Base-by-base conservation (phyloP, 2,329 filamentous ascomycete species). In the Lachnellula arida region DNA sequence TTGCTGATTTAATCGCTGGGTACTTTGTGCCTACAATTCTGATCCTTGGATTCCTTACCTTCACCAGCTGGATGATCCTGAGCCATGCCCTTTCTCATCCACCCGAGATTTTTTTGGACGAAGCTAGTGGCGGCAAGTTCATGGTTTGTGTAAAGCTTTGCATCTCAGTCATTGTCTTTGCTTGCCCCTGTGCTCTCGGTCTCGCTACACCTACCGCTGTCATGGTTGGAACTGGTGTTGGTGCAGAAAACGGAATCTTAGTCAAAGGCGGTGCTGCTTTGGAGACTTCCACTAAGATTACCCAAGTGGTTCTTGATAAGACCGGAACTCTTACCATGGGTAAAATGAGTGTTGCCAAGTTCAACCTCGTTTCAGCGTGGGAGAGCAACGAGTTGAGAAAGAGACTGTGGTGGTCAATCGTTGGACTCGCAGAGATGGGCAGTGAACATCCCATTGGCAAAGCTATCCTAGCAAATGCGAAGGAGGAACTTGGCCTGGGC, bases 131-230 rank as follows among this genome's bases (percentile, higher is more conserved):
- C 59, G 94, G 94, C 54, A 93, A 90, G 70, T 78, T 97, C 60
- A 97, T 99, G 89, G 90, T 97, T 2, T 99, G 94, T 70, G 78
- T 97, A 61, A 95, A 97, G 76, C 85, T 99, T 15, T 97, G 94
- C 74, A 99, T 99, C 65, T 96, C 94, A 0, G 94, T 99, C 63
- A 96, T 99, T 68, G 94, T 97, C 19, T 97, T 99, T 71, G 94
- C 94, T 4, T 99, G 94, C 69, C 94, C 94, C 17, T 99, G 94
- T 69, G 94, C 94, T 1, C 83, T 99, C n/a, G 94, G 94, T 54
- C 81, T 99, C 17, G 92, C 91, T 23, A 97, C 94, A 1, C 94
- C 94, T 2, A 99, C 94, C 0, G 94, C 94, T 2, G 92, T 99
- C 70, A 97, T 99, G 94, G 94, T 99, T 32, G 94, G 94, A 44